Conservation (phyloP, 495 filamentous ascomycete genomes). For the Aspergillus cavernicola region DNA sequence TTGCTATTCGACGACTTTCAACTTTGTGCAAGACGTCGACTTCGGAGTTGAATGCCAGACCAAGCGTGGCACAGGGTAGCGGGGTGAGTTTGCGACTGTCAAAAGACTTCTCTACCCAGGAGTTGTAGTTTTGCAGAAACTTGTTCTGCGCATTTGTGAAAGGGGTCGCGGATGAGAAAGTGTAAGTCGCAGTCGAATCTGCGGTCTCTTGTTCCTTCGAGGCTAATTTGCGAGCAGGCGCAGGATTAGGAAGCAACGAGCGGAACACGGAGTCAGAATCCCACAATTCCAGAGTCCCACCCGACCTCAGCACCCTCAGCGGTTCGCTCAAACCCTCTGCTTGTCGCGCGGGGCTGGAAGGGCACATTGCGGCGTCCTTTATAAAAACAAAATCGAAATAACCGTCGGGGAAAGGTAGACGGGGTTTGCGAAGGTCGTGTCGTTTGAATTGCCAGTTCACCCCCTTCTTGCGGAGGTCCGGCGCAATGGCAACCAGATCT, state of each 20-base stretch:
- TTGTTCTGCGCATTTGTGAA: conserved; percentile 74
- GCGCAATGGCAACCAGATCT: conserved; percentile 74
- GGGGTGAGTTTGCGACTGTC: conserved; percentile 65
- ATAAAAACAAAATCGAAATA: conserved; percentile 90
- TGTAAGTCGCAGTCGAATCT: conserved; percentile 69
- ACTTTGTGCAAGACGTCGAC: conserved; percentile 66
- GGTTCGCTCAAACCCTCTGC: conserved; percentile 68
- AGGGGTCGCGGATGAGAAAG: conserved; percentile 77
- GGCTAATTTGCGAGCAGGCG: conserved; percentile 49
- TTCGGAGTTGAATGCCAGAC: conserved; percentile 76
- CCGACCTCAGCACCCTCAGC: conserved; percentile 70
- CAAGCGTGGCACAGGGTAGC: conserved; percentile 76
- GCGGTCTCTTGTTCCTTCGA: conserved; percentile 60
- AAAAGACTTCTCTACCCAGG: conserved; percentile 73
- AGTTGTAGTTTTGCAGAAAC: conserved; percentile 80
- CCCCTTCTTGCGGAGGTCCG: conserved; percentile 66
- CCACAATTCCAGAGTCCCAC: conserved; percentile 83
- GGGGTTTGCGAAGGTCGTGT: conserved; percentile 72
- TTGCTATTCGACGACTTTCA: conserved; percentile 71
- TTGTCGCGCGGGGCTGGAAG: conserved; percentile 57
- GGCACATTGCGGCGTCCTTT: conserved; percentile 76
- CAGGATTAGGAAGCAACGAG: conserved; percentile 71
- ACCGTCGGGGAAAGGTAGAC: conserved; percentile 74
- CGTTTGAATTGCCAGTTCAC: conserved; percentile 87
- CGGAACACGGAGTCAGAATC: conserved; percentile 76